phyloP scores from a whole-genome alignment of 352 stramenopile genomes.

The Phytophthora fragariae region DNA sequence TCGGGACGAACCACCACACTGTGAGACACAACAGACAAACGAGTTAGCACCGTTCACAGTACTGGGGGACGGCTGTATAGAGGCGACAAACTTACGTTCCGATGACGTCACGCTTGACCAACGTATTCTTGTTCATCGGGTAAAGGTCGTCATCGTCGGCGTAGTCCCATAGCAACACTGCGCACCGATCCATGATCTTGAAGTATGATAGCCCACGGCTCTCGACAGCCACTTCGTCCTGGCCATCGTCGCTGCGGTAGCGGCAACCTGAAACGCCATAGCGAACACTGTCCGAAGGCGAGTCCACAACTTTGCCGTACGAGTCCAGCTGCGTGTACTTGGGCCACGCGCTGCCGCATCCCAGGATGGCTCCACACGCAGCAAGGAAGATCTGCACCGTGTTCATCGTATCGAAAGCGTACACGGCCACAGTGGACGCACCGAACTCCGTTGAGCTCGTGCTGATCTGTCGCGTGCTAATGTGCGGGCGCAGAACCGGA shows the following conservation, averaged over 20 bases:
- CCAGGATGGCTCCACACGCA: conserved; percentile 38
- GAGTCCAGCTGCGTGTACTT: conserved; percentile 41
- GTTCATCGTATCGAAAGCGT: conserved; percentile 50
- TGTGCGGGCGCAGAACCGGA: conserved; percentile 33
- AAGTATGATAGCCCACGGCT: conserved; percentile 45
- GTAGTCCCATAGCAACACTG: conserved; percentile 44
- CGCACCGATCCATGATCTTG: conserved; percentile 37
- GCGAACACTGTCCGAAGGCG: conserved; percentile 37
- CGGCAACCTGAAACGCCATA: conserved; percentile 40
- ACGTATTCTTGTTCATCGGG: conserved; percentile 35
- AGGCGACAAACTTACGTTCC: conserved; percentile 37
- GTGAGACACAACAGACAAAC: conserved; percentile 9
- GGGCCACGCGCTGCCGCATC: conserved; percentile 35
- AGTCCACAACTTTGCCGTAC: conserved; percentile 38
- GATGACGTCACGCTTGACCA: conserved; percentile 46
- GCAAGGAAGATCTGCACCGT: conserved; percentile 48
- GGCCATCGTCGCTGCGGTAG: conserved; percentile 41
- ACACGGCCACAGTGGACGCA: conserved; percentile 38
- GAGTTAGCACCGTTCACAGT: conserved; percentile 22
- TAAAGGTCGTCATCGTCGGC: conserved; percentile 41
- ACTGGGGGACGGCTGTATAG: background rate
- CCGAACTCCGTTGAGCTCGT: conserved; percentile 44
- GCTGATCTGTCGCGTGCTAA: conserved; percentile 34
- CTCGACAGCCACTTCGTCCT: conserved; percentile 40
- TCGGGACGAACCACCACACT: conserved; percentile 45